Percentiles rank a stretch among this genome's conserved stretches.
Conservation (phyloP, 2,329 filamentous ascomycete genomes). For the Colletotrichum liriopes region DNA sequence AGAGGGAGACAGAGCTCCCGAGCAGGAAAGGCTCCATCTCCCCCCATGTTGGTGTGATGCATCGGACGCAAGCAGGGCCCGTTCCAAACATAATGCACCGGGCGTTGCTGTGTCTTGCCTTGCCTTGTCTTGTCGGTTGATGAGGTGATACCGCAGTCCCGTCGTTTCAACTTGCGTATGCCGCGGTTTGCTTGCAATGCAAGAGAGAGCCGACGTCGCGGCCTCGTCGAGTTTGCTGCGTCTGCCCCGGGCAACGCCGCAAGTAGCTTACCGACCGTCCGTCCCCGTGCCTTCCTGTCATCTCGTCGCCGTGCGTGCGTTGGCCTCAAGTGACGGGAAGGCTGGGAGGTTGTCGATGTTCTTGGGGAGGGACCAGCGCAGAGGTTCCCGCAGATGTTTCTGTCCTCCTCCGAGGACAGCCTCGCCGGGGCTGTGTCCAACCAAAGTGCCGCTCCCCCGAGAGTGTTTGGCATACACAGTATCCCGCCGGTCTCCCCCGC, state of each 20-base stretch:
- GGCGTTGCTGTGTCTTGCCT: not conserved
- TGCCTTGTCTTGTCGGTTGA: constrained; percentile 1
- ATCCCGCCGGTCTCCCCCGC: not conserved
- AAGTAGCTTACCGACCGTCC: constrained; percentile 6
- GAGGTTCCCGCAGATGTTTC: constrained; percentile 12
- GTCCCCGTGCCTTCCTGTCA: not conserved
- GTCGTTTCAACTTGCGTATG: constrained; percentile 31
- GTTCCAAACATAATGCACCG: constrained; percentile 10
- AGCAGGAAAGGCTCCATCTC: not conserved
- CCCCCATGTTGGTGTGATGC: not conserved
- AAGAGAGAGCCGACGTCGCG: not conserved
- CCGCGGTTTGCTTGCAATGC: constrained; percentile 3
- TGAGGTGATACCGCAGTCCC: constrained; percentile 25
- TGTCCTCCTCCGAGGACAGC: not conserved
- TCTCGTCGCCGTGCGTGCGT: not conserved
- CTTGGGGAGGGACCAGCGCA: no score
- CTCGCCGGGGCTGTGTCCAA: not conserved
- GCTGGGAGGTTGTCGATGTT: not conserved
- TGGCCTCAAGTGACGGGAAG: not conserved
- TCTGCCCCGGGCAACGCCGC: constrained; percentile 1
- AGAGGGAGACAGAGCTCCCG: not conserved
- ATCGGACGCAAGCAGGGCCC: constrained; percentile 21
- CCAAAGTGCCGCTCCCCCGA: not conserved
- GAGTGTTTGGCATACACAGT: constrained; percentile 19
- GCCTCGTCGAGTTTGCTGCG: not conserved